phyloP scores from a whole-genome alignment of 805 yeast species.

The Hanseniaspora pseudoguilliermondii region DNA sequence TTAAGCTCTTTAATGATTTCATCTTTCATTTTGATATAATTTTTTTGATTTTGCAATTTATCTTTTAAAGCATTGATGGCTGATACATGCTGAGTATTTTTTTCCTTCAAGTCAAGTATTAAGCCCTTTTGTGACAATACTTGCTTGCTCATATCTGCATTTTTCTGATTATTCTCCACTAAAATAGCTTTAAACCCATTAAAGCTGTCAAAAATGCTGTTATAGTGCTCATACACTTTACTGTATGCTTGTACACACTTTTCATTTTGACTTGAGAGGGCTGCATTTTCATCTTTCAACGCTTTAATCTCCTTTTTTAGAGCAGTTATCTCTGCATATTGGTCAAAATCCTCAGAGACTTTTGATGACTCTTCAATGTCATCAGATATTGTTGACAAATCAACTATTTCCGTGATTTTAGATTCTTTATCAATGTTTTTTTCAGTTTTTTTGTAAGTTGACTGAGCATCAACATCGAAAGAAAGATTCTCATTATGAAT shows the following conservation, averaged over 20 bases:
- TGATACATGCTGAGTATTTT: constrained; percentile 15
- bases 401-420: constrained; percentile 4
- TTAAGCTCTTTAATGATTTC: background rate
- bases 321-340: background rate
- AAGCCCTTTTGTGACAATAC: constrained; percentile 20
- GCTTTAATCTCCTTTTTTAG: background rate
- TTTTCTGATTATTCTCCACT: constrained; percentile 22
- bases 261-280: background rate
- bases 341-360: background rate
- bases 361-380: constrained; percentile 10
- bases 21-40: constrained; percentile 17
- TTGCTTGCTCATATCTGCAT: constrained; percentile 20
- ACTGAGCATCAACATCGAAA: no score
- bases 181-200: constrained; percentile 13
- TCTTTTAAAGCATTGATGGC: background rate
- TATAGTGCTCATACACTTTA: background rate
- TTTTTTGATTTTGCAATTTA: constrained; percentile 15
- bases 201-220: background rate
- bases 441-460: background rate
- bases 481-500: constrained; percentile 12
- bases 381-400: background rate
- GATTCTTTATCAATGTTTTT: no score
- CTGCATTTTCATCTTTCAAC: background rate
- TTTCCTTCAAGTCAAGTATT: constrained; percentile 20
- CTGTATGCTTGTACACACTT: background rate